Conservation (phyloP, 2,329 filamentous ascomycete genomes). For the Pseudogymnoascus sp. region DNA sequence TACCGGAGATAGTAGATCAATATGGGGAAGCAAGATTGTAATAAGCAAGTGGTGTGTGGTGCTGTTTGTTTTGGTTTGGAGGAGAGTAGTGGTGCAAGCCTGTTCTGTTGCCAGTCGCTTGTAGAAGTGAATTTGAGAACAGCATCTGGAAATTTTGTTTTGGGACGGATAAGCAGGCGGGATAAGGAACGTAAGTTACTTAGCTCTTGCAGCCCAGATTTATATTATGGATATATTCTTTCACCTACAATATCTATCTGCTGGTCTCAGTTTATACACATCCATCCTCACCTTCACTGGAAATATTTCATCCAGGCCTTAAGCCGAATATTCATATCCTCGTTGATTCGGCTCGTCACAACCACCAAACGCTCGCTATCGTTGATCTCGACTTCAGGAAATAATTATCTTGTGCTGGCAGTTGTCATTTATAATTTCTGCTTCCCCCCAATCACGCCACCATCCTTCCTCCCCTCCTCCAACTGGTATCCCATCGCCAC, state of each 20-base stretch:
- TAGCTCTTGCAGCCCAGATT: neutral
- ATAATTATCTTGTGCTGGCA: too few relatives aligned
- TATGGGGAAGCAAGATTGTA: neutral
- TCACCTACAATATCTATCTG: neutral
- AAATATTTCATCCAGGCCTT: neutral
- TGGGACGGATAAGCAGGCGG: neutral
- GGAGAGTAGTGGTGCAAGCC: neutral
- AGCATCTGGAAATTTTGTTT: neutral
- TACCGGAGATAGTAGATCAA: neutral
- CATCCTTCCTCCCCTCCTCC: slow-evolving; percentile 1
- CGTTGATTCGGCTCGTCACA: neutral
- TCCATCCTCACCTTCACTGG: neutral
- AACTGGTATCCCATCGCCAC: slow-evolving; percentile 1
- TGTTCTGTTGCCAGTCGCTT: neutral
- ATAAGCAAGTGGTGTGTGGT: neutral
- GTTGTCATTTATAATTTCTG: neutral
- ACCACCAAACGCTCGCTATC: neutral
- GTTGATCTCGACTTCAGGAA: neutral
- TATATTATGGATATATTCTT: neutral
- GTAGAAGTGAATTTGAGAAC: neutral
- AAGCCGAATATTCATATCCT: neutral
- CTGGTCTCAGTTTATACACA: neutral
- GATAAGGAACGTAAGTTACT: neutral
- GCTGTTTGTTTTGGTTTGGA: neutral
- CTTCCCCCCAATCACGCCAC: neutral